These are phyloP conservation scores for Friedmanniomyces simplex DNA, from an alignment of 495 filamentous ascomycete genomes.

Conservation along the genomic window DNA sequence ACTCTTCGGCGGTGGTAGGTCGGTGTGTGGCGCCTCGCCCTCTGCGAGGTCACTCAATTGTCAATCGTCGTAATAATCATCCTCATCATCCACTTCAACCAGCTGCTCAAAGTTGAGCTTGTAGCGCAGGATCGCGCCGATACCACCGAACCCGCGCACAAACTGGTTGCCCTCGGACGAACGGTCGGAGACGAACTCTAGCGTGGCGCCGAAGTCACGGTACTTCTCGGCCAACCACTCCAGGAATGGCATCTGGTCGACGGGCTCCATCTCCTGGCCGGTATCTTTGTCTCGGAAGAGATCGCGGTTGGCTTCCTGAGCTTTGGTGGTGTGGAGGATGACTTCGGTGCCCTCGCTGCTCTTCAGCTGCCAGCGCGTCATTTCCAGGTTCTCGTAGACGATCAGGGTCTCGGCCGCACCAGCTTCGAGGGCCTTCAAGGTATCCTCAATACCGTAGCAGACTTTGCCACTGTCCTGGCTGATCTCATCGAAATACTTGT, in stretches of 20 bases:
- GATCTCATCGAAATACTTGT: conserved; percentile 97
- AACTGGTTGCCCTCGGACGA: conserved; percentile 98
- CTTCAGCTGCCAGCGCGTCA: conserved; percentile 85
- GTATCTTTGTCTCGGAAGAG: conserved; percentile 90
- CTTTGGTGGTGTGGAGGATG: conserved; percentile 79
- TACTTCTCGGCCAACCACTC: conserved; percentile 98
- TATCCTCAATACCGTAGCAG: conserved; percentile 97
- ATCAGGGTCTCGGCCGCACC: conserved; percentile 91
- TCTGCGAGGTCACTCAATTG: conserved; percentile 78
- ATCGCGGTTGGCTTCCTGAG: conserved; percentile 66
- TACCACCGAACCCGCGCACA: conserved; percentile 97
- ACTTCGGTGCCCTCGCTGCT: conserved; percentile 56
- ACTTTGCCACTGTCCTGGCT: conserved; percentile 91
- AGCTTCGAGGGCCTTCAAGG: conserved; percentile 90
- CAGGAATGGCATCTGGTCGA: conserved; percentile 77
- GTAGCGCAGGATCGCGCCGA: conserved; percentile 93
- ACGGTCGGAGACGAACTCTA: conserved; percentile 95
- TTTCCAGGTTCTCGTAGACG: conserved; percentile 94
- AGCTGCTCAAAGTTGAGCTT: conserved; percentile 99
- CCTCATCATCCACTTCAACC: conserved; percentile 87
- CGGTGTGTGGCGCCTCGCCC: conserved; percentile 73
- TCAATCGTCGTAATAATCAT: conserved; percentile 99
- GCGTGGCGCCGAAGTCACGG: conserved; percentile 90
- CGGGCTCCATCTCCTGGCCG: conserved; percentile 90
- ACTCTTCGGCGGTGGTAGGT: conserved; percentile 47